Conservation (phyloP, 2,329 filamentous ascomycete genomes). For the Diaporthe aspalathi region DNA sequence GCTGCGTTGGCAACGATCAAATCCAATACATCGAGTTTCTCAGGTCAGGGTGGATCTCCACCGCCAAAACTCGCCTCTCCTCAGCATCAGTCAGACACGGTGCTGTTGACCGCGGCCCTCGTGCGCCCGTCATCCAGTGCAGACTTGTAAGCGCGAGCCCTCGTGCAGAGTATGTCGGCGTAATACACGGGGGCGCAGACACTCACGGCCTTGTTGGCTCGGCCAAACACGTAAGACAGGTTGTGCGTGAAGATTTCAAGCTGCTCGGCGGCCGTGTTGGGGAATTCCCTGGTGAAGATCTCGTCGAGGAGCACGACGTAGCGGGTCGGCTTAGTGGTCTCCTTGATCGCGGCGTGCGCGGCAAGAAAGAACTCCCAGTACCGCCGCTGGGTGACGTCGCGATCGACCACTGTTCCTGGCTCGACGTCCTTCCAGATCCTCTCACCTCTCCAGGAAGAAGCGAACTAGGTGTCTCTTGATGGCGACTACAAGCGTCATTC, state of each 20-base stretch:
- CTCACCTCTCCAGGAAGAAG: conserved; percentile 71
- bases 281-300: conserved; percentile 66
- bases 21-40: conserved; percentile 68
- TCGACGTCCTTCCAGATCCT: no score
- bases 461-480: conserved; percentile 91
- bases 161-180: conserved; percentile 85
- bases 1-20: conserved; percentile 44
- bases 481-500: conserved; percentile 79
- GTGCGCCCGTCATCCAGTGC: no score
- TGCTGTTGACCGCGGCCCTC: no score
- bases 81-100: no score
- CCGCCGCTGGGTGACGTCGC: conserved; percentile 79
- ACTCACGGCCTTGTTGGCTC: conserved; percentile 89
- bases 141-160: conserved; percentile 78
- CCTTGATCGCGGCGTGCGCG: conserved; percentile 82
- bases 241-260: conserved; percentile 81
- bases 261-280: conserved; percentile 61
- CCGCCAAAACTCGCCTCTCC: conserved; percentile 23
- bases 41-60: conserved; percentile 56
- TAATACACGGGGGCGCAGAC: conserved; percentile 92
- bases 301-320: conserved; percentile 82
- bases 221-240: conserved; percentile 84
- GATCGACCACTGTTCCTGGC: conserved; percentile 86
- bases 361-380: conserved; percentile 90
- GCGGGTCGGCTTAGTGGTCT: conserved; percentile 85